phyloP scores from a whole-genome alignment of 345 rosid species.

The Hevea brasiliensis region DNA sequence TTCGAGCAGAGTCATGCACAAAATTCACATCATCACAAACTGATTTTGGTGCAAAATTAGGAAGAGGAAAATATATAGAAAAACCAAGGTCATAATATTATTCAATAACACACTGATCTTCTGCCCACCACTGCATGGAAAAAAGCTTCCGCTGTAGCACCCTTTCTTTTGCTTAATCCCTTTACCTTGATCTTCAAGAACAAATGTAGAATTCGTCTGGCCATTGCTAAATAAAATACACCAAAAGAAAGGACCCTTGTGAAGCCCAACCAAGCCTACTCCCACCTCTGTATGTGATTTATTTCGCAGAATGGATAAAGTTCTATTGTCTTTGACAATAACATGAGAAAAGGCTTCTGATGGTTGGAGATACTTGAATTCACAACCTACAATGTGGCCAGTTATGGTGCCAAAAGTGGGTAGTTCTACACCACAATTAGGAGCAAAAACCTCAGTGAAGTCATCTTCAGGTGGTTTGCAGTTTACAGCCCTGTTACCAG shows the following conservation, averaged over 20 bases:
- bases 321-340: conserved; percentile 53
- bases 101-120: conserved; percentile 21
- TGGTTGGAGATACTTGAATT: conserved; percentile 57
- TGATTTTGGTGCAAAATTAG: conserved; percentile 12
- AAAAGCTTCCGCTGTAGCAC: conserved; percentile 72
- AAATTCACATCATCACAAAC: conserved; percentile 8
- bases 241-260: conserved; percentile 71
- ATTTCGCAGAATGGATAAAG: conserved; percentile 53
- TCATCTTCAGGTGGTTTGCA: conserved; percentile 70
- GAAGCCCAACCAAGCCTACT: conserved; percentile 61
- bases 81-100: conserved; percentile 18
- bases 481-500: conserved; percentile 43
- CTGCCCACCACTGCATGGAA: conserved; percentile 58
- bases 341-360: conserved; percentile 56
- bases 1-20: not conserved
- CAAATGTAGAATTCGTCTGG: conserved; percentile 57
- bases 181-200: conserved; percentile 70
- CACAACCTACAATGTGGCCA: conserved; percentile 75
- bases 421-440: conserved; percentile 81
- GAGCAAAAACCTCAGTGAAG: conserved; percentile 77
- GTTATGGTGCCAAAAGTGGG: conserved; percentile 72
- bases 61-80: conserved; percentile 20
- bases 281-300: conserved; percentile 68
- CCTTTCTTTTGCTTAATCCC: conserved; percentile 82
- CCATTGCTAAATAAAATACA: conserved; percentile 65